phyloP scores from a whole-genome alignment of 768 basidiomycete species.

The Boletus reticulatus region DNA sequence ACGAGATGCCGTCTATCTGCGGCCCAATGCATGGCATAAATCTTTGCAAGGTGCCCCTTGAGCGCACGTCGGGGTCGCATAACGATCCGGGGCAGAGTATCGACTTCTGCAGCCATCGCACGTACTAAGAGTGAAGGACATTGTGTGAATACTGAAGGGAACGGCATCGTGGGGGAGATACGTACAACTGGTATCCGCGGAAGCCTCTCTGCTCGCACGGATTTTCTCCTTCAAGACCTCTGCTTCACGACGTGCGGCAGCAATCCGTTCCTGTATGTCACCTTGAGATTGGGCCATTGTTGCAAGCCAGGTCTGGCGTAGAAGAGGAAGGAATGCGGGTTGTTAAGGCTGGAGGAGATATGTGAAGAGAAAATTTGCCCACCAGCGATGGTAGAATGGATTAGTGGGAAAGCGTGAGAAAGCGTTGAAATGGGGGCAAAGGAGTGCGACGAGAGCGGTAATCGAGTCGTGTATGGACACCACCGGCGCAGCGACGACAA shows the following conservation, averaged over 20 bases:
- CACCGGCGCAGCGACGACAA: conserved; percentile 7
- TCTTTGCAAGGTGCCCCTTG: conserved; percentile 97
- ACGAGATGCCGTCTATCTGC: conserved; percentile 96
- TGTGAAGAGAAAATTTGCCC: conserved; percentile 25
- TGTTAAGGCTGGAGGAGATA: neutral
- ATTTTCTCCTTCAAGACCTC: conserved; percentile 99
- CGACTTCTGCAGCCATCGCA: conserved; percentile 97
- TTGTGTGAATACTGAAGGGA: conserved; percentile 3
- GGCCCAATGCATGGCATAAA: conserved; percentile 99
- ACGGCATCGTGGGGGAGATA: conserved; percentile 21
- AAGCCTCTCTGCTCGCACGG: conserved; percentile 91
- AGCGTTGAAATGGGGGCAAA: conserved; percentile 14
- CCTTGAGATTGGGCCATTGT: conserved; percentile 77
- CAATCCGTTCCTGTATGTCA: conserved; percentile 90
- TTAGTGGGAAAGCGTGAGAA: conserved; percentile 27
- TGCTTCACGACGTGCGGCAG: conserved; percentile 94
- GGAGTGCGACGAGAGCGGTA: conserved; percentile 10
- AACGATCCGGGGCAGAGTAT: conserved; percentile 91
- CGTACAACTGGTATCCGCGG: conserved; percentile 96
- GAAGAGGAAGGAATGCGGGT: neutral
- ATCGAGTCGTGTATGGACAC: conserved; percentile 6
- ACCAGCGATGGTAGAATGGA: conserved; percentile 28
- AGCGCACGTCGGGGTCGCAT: conserved; percentile 96
- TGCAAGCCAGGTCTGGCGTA: conserved; percentile 7
- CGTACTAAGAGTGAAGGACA: conserved; percentile 59